Evolutionary conservation across 345 rosid genomes (phyloP).

Genomic region (Punica granatum): DNA sequence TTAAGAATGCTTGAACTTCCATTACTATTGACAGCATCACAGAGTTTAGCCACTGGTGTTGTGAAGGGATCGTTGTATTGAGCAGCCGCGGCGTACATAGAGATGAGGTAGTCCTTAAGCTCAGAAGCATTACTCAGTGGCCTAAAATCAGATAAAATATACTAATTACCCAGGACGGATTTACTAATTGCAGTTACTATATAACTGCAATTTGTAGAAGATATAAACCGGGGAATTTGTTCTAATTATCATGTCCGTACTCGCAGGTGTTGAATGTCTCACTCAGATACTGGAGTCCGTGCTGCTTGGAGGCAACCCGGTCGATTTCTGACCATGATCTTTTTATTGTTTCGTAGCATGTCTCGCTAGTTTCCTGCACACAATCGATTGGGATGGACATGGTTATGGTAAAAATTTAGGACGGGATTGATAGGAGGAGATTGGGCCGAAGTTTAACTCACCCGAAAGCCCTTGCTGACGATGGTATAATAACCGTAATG

Average conservation of each 20-base stretch:
- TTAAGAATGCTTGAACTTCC: conserved; percentile 20
- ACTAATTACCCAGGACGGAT: no score
- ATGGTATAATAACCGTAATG: conserved; percentile 13
- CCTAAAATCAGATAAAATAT: no score
- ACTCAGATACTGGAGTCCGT: conserved; percentile 23
- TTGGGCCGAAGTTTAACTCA: no score
- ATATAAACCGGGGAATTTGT: no score
- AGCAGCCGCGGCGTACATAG: no score
- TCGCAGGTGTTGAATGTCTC: conserved; percentile 25
- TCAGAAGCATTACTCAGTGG: conserved; percentile 18
- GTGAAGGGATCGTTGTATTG: conserved; percentile 36
- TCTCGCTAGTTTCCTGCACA: conserved; percentile 28
- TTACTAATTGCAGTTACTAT: no score
- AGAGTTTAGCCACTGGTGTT: conserved; percentile 26
- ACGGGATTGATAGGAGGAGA: no score
- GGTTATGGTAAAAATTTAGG: no score
- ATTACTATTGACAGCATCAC: conserved; percentile 30
- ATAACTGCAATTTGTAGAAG: no score
- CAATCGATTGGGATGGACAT: no score
- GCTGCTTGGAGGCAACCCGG: conserved; percentile 12
- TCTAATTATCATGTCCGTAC: no score
- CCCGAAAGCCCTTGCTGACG: conserved; percentile 20
- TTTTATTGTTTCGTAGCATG: conserved; percentile 23
- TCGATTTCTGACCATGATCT: conserved; percentile 25
- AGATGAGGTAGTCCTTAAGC: no score